Evolutionary conservation across 2,329 filamentous ascomycete genomes (phyloP), one percentile per base, ranked within the genome.

Genomic region (Anthostomella pinea): DNA sequence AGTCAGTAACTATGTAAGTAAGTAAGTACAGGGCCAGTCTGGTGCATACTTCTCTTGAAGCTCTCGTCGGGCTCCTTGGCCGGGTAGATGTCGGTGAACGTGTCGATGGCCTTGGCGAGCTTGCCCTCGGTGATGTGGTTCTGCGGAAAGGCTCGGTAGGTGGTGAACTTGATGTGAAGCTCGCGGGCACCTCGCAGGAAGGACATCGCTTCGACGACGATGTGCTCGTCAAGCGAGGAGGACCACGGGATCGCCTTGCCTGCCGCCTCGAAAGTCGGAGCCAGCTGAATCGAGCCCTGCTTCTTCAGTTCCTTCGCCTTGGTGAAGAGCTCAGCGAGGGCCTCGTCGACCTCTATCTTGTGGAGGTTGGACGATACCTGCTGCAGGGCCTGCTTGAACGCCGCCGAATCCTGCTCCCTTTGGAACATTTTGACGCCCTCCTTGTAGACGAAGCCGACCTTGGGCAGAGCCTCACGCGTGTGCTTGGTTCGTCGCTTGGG

Each of bases 41-140:
- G n/a, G n/a, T n/a, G n/a, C n/a, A n/a, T n/a, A n/a, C n/a, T n/a
- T n/a, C n/a, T n/a, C 25, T 27, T 27, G 25, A 8, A 27, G 25
- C 8, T 6, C 25, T 27, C 25, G 25, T 27, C 13, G 25, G 25
- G 25, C 25, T 27, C 25, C 25, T 27, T 27, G 25, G 25, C 25
- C 8, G 25, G 25, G 25, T 27, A 27, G 8, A 8, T 13, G 25
- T 13, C 25, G 25, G 8, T 7, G 25, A 27, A 27, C 8, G 8
- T 14, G 25, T 27, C 25, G 25, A 27, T 27, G 13, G 25, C 25
- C 25, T 27, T 27, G 25, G 25, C 25, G 8, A 27, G 25, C 25
- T 27, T 27, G 25, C 25, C 25, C 6, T 27, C 25, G 13, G 8
- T 27, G 25, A 27, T 8, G 25, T 13, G 8, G 8, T 6, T 13